A percentile compares a stretch with the other conserved stretches of the same genome.
These are phyloP conservation scores for Candida argentea DNA, from an alignment of 805 yeast species.

Conservation along the genomic window DNA sequence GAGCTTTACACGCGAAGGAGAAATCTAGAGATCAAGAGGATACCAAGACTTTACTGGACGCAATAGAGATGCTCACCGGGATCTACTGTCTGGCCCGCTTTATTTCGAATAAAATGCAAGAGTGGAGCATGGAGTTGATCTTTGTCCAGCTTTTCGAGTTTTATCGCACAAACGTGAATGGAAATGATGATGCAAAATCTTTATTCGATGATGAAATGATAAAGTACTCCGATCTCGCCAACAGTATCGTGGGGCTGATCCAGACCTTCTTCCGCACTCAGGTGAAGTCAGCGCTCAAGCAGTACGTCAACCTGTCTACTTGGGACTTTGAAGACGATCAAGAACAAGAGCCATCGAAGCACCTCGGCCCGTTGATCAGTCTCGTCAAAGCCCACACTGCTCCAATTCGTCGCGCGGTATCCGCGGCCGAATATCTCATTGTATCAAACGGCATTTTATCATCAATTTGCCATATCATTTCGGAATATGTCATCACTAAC, in stretches of 20 bases:
- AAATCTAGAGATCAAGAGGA: constrained; percentile 8
- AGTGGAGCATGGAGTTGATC: constrained; percentile 29
- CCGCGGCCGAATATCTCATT: constrained; percentile 20
- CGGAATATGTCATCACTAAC: constrained; percentile 30
- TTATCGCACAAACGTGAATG: constrained; percentile 12
- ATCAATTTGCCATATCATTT: constrained; percentile 16
- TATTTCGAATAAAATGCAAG: constrained; percentile 17
- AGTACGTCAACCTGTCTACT: constrained; percentile 24
- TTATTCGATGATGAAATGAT: constrained; percentile 19
- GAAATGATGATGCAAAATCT: constrained; percentile 10
- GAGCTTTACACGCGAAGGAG: constrained; percentile 21
- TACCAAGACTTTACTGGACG: constrained; percentile 12
- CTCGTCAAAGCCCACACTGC: constrained; percentile 18
- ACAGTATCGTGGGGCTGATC: constrained; percentile 12
- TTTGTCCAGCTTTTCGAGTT: constrained; percentile 31
- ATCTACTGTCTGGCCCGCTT: constrained; percentile 26
- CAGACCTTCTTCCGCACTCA: constrained; percentile 24
- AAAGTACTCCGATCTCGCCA: constrained; percentile 14
- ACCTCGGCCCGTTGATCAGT: constrained; percentile 13
- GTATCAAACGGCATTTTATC: constrained; percentile 19
- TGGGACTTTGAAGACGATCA: constrained; percentile 17
- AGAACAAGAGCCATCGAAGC: constrained; percentile 9
- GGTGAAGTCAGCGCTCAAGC: constrained; percentile 20
- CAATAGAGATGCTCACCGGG: constrained; percentile 19
- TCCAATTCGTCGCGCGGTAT: constrained; percentile 13